Evolutionary conservation across 108 stramenopile genomes (phyloP), one percentile per base, ranked within the genome.

Genomic region (Pseudonitzschia pungens): DNA sequence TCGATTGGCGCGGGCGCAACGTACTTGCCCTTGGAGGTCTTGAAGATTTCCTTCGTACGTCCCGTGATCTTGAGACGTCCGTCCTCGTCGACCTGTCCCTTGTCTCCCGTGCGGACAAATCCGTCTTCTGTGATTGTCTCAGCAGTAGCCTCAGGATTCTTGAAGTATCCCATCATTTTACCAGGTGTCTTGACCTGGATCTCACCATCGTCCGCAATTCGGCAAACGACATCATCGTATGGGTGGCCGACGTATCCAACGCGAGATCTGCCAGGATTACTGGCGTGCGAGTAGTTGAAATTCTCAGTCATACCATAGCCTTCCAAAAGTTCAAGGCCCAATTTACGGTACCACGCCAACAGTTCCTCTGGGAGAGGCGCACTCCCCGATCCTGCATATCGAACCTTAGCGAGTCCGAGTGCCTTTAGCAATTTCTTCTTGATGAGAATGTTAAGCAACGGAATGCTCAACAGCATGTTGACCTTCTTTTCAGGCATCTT

Each of bases 271-370:
- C 88, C 88, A 28, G 83, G 80, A 4, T 57, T 64, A 32, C 64
- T 82, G 21, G 75, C 27, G 69, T 91, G 90, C 15, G 87, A 89
- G 67, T 87, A 91, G 79, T 91, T 91, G 85, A 91, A 91, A 57
- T 91, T 91, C 77, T 91, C 90, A 1, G 90, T 91, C 90, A 91
- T 91, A 16, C 90, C 90, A 73, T 91, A 91, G 33, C 90, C 90
- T 71, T 91, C 90, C 50, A 87, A 58, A 67, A 91, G 73, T 59
- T 91, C 85, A 62, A 91, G 68, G 44, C 90, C 90, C 67, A 91
- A 76, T 12, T 65, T 65, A 53, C 81, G 78, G 62, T 91, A 91
- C 90, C 90, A 91, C 11, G 69, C 58, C 36, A 91, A 50, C 31
- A 91, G 68, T 29, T 77, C 83, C 16, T 69, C 66, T 9, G 90